These are phyloP conservation scores for Geoglossum cookeanum DNA, from an alignment of 2,329 filamentous ascomycete genomes.

Conservation along the genomic window DNA sequence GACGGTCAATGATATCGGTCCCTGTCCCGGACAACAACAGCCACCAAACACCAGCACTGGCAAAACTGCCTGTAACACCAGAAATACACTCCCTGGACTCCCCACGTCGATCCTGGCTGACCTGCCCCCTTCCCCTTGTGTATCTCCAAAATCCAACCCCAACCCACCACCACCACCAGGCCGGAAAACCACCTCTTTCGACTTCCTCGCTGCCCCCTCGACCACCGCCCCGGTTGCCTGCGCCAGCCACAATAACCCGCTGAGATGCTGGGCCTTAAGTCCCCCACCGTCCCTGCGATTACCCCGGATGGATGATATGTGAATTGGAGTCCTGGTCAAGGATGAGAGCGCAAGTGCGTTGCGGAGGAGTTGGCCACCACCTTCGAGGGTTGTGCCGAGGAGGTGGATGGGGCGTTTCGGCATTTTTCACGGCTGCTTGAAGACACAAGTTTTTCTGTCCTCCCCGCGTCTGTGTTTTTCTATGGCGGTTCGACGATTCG, in stretches of 20 bases:
- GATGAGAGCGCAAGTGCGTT: slow-evolving; percentile 35
- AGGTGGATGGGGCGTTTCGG: slow-evolving; percentile 18
- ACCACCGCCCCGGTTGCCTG: slow-evolving; percentile 27
- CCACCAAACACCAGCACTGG: slow-evolving; percentile 30
- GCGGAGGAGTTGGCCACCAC: slow-evolving; percentile 41
- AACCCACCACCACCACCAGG: slow-evolving; percentile 13
- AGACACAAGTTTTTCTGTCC: no score
- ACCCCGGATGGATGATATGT: slow-evolving; percentile 33
- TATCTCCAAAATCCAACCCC: background rate
- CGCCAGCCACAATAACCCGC: slow-evolving; percentile 33
- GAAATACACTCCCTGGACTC: slow-evolving; percentile 17
- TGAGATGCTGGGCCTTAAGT: slow-evolving; percentile 37
- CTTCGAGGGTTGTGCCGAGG: slow-evolving; percentile 39
- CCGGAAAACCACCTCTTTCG: slow-evolving; percentile 23
- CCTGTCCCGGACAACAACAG: background rate
- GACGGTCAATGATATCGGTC: slow-evolving; percentile 24
- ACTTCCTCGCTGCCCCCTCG: slow-evolving; percentile 23
- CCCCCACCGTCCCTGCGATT: slow-evolving; percentile 32
- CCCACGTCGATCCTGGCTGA: background rate
- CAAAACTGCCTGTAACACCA: slow-evolving; percentile 39
- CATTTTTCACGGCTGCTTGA: background rate
- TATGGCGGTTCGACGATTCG: no score
- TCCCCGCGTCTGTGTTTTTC: no score
- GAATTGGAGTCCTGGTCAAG: slow-evolving; percentile 29
- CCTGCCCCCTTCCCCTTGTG: background rate